phyloP scores from a whole-genome alignment of 129 eudicot species.

The Flaveria trinervia region DNA sequence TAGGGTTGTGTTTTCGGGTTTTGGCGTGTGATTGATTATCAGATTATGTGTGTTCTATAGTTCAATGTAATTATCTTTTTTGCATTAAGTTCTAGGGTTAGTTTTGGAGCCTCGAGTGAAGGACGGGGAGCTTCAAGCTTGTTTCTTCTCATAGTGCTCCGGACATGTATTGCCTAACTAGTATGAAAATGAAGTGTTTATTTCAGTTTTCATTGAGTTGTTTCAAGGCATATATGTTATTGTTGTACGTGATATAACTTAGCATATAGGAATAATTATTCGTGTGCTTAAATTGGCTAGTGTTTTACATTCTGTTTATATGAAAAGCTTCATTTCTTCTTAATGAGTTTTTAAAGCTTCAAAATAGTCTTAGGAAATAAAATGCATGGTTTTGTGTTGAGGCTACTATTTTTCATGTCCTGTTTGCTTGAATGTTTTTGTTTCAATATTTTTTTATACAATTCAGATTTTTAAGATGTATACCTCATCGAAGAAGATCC shows the following conservation, averaged over 20 bases:
- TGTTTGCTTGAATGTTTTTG: neutral
- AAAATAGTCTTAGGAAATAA: neutral
- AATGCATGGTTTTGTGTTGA: neutral
- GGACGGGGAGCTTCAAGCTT: slow-evolving; percentile 35
- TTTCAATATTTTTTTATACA: neutral
- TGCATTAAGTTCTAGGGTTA: neutral
- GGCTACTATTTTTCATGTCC: neutral
- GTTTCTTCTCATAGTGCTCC: slow-evolving; percentile 47
- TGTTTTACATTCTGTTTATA: neutral
- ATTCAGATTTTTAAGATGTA: slow-evolving; percentile 41
- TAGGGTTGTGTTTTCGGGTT: neutral
- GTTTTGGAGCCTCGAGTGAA: slow-evolving; percentile 47
- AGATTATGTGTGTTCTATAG: too few relatives aligned
- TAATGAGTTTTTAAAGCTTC: neutral
- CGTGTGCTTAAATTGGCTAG: neutral
- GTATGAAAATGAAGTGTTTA: slow-evolving; percentile 11
- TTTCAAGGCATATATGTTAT: slow-evolving; percentile 30
- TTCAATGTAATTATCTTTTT: neutral
- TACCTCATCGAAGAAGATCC: slow-evolving; percentile 45
- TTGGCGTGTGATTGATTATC: neutral
- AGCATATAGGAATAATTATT: neutral
- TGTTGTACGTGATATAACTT: neutral
- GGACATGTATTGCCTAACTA: slow-evolving; percentile 24
- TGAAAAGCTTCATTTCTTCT: neutral
- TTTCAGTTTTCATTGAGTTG: slow-evolving; percentile 23